A percentile compares a stretch with the other conserved stretches of the same genome.
phyloP scores from a whole-genome alignment of 495 filamentous ascomycete genomes.

The Penicillium cataractarum region DNA sequence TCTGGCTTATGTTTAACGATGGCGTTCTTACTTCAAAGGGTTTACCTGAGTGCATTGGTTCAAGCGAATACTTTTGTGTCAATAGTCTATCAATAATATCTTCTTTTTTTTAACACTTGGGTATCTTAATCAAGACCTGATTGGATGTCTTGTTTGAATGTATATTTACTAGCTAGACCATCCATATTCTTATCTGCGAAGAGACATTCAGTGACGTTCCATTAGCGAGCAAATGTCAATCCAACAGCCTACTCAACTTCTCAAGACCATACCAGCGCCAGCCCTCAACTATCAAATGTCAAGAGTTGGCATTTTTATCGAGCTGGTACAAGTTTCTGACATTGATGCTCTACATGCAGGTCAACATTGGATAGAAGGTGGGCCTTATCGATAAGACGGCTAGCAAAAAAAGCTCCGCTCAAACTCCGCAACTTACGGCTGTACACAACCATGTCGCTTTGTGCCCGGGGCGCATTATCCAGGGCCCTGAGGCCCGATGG shows the following conservation, averaged over 20 bases:
- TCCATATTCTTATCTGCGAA: too few relatives aligned
- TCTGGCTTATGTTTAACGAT: slow-evolving; percentile 16
- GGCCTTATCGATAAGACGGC: slow-evolving; percentile 29
- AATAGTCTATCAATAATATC: slow-evolving; percentile 5
- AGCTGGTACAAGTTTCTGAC: too few relatives aligned
- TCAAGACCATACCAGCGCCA: too few relatives aligned
- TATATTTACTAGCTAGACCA: too few relatives aligned
- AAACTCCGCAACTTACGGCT: slow-evolving; percentile 20
- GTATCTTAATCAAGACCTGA: neutral
- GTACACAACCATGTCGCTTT: slow-evolving; percentile 37
- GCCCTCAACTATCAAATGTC: too few relatives aligned
- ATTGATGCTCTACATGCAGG: too few relatives aligned
- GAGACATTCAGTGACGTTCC: too few relatives aligned
- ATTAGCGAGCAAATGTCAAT: too few relatives aligned
- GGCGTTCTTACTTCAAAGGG: slow-evolving; percentile 1
- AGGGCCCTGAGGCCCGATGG: slow-evolving; percentile 18
- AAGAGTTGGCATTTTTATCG: too few relatives aligned
- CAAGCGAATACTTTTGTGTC: slow-evolving; percentile 14
- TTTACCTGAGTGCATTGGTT: slow-evolving; percentile 14
- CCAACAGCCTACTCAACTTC: too few relatives aligned
- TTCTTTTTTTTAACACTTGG: neutral
- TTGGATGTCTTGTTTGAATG: neutral
- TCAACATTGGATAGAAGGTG: neutral
- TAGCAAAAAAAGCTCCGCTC: slow-evolving; percentile 28
- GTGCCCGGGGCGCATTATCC: slow-evolving; percentile 32